phyloP scores from a whole-genome alignment of 2,329 filamentous ascomycete genomes.

The Colletotrichum australisinense region DNA sequence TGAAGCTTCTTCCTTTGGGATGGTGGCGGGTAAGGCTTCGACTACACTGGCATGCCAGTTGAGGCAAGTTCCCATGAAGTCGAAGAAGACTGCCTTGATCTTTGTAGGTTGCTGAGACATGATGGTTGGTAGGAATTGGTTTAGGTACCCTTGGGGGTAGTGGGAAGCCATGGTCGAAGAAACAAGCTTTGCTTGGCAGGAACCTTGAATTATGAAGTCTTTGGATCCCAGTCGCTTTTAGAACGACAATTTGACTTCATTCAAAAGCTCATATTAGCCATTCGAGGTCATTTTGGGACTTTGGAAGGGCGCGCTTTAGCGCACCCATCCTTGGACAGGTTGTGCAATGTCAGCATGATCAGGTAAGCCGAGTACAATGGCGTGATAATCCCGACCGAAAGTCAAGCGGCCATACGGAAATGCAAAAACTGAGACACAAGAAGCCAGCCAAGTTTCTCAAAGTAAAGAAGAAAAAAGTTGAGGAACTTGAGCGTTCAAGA shows the following conservation, averaged over 20 bases:
- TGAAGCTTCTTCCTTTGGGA: constrained; percentile 46
- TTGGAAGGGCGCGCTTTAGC: neutral
- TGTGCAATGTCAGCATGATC: neutral
- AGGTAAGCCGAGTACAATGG: neutral
- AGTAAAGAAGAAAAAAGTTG: too few species aligned
- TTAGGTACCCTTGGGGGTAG: neutral
- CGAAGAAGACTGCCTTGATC: constrained; percentile 63
- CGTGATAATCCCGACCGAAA: neutral
- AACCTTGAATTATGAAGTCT: neutral
- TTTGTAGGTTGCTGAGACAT: neutral
- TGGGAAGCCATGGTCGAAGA: neutral
- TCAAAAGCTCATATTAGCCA: neutral
- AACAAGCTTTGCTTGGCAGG: neutral
- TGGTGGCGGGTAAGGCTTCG: constrained; percentile 46
- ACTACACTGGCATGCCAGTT: constrained; percentile 61
- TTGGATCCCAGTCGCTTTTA: neutral
- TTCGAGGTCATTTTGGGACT: neutral
- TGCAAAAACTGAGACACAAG: neutral
- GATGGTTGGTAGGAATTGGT: neutral
- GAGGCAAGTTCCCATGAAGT: constrained; percentile 69
- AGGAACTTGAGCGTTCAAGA: too few species aligned
- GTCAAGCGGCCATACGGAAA: neutral
- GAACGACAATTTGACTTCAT: neutral
- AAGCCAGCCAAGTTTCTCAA: too few species aligned
- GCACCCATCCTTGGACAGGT: neutral